phyloP scores from a whole-genome alignment of 768 basidiomycete genomes.

The Mycena latifolia region DNA sequence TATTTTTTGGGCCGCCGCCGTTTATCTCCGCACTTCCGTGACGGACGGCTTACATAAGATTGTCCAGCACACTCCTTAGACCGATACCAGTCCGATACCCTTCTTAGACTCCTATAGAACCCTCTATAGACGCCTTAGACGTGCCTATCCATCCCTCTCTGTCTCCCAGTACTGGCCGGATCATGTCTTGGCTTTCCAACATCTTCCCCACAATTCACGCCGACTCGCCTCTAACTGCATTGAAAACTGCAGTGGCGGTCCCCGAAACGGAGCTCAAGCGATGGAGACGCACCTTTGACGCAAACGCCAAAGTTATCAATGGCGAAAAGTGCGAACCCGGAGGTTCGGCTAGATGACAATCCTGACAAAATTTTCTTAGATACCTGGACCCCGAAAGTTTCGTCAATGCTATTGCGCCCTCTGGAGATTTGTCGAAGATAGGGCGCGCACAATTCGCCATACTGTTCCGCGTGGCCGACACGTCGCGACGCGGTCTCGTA shows the following conservation, averaged over 20 bases:
- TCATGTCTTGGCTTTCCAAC: slow-evolving; percentile 55
- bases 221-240: slow-evolving; percentile 67
- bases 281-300: slow-evolving; percentile 91
- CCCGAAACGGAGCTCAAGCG: slow-evolving; percentile 89
- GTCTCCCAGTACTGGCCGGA: not conserved
- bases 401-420: slow-evolving; percentile 94
- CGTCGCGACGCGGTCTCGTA: slow-evolving; percentile 78
- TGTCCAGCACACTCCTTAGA: not conserved
- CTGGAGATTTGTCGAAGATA: slow-evolving; percentile 87
- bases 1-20: too few species aligned
- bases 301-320: slow-evolving; percentile 80
- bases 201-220: slow-evolving; percentile 66
- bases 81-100: slow-evolving; percentile 48
- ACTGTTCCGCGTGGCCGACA: slow-evolving; percentile 91
- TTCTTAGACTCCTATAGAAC: slow-evolving; percentile 40
- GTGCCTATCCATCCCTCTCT: not conserved
- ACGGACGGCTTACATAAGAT: too few species aligned
- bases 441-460: slow-evolving; percentile 90
- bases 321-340: slow-evolving; percentile 81
- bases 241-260: slow-evolving; percentile 73
- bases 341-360: slow-evolving; percentile 22
- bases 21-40: too few species aligned
- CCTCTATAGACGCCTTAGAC: slow-evolving; percentile 22
- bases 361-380: slow-evolving; percentile 57
- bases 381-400: slow-evolving; percentile 91